A percentile compares a stretch with the other conserved stretches of the same genome.
Conservation (phyloP, 805 yeast species). For the Schizosaccharomyces japonicus region DNA sequence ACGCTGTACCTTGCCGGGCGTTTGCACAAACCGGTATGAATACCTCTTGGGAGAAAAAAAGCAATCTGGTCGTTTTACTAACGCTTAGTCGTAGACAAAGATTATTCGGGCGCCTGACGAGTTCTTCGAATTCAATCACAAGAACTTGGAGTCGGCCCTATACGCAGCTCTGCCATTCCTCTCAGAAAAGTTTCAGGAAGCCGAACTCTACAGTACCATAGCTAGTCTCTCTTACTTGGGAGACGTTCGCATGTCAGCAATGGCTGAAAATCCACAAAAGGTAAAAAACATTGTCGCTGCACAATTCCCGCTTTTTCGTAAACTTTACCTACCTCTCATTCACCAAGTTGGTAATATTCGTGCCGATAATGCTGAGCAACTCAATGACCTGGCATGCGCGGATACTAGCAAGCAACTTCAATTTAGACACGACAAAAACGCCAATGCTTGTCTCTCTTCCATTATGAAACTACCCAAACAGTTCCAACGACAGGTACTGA, state of each 20-base stretch:
- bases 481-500: conserved; percentile 7
- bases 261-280: conserved; percentile 69
- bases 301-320: conserved; percentile 45
- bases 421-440: no score
- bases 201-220: conserved; percentile 49
- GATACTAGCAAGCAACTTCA: no score
- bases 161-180: conserved; percentile 38
- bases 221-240: conserved; percentile 71
- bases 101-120: background rate
- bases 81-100: background rate
- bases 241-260: conserved; percentile 65
- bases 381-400: no score
- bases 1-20: conserved; percentile 77
- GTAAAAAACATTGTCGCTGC: conserved; percentile 62
- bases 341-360: conserved; percentile 21
- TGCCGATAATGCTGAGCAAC: conserved; percentile 9
- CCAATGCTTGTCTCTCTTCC: no score
- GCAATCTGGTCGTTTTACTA: conserved; percentile 12
- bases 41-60: conserved; percentile 38
- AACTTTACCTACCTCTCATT: conserved; percentile 47
- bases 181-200: conserved; percentile 28
- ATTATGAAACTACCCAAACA: no score
- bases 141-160: conserved; percentile 56
- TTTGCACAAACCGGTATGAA: conserved; percentile 76
- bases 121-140: conserved; percentile 25